A percentile compares a stretch with the other conserved stretches of the same genome.
Evolutionary conservation across 73 alveolate species (phyloP).

Genomic region (Tetrahymena borealis): DNA sequence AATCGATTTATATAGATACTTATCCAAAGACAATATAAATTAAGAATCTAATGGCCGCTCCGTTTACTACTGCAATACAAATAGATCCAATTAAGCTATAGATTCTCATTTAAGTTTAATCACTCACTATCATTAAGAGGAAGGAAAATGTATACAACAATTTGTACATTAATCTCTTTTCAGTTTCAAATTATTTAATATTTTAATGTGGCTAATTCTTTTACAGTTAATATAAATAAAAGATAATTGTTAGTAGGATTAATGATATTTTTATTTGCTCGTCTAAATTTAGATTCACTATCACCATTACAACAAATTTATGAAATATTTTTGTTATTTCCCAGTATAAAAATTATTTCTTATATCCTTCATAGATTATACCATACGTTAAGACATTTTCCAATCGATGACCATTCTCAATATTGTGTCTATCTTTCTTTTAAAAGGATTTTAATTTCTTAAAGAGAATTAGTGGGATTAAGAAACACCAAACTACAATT

Average conservation of each 20-base stretch:
- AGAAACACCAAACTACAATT: neutral
- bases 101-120: neutral
- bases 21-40: neutral
- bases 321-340: neutral
- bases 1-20: neutral
- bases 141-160: neutral
- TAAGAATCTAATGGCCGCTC: neutral
- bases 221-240: neutral
- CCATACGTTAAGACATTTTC: neutral
- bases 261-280: neutral
- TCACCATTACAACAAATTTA: neutral
- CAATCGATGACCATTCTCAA: neutral
- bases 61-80: neutral
- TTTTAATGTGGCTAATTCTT: neutral
- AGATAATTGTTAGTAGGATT: neutral
- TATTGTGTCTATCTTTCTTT: neutral
- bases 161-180: neutral
- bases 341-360: neutral
- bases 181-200: neutral
- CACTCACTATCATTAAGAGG: neutral
- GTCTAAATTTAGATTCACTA: neutral
- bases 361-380: neutral
- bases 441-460: neutral
- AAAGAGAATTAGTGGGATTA: neutral
- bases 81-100: neutral